Base-by-base conservation (phyloP, 495 filamentous ascomycete genomes). In the Penicillium tannophilum region DNA sequence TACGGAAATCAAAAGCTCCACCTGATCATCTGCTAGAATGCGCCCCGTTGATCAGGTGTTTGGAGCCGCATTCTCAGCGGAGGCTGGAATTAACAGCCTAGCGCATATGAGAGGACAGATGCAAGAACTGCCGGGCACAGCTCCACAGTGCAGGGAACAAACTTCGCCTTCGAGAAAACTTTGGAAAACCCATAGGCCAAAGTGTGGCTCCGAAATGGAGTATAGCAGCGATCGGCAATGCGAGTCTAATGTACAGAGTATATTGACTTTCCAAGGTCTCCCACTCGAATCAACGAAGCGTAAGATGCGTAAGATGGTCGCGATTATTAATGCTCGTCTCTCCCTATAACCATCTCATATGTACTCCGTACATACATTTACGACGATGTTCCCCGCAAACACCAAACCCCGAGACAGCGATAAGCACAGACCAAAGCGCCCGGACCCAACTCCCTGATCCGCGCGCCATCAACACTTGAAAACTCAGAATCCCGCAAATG, bases 401-500 rank as follows among this genome's bases (percentile, higher is more conserved):
- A 2, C 9, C 33, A 36, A 23, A 23, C 20, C 20, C 20, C 20
- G 20, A 23, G 28, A 28, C 11, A 49, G 12, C 19, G 23, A 16
- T 49, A 2, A 24, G 43, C 23, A 45, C 43, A 45, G 43, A 45
- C 43, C 4, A 19, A 19, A 19, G n/a, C 16, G 17, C 50, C 30
- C 17, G 16, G 50, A n/a, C 19, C 33, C 12, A 10, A 28, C 3
- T 36, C 33, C 10, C 12, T 36, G 33, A 36, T 14, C 33, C 33
- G 12, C 33, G 10, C 33, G 33, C 33, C 33, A 14, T 26, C 51
- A 35, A 17, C 56, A 56, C 63, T 23, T 60, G 47, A 39, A 55
- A 57, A 59, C 56, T 51, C 50, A 52, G 50, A 55, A n/a, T 35
- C 43, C 35, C 46, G 52, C 26, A n/a, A 16, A 57, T 67, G 64